Evolutionary conservation across 2,329 filamentous ascomycete genomes (phyloP).

Genomic region (Pseudogymnoascus sp.): DNA sequence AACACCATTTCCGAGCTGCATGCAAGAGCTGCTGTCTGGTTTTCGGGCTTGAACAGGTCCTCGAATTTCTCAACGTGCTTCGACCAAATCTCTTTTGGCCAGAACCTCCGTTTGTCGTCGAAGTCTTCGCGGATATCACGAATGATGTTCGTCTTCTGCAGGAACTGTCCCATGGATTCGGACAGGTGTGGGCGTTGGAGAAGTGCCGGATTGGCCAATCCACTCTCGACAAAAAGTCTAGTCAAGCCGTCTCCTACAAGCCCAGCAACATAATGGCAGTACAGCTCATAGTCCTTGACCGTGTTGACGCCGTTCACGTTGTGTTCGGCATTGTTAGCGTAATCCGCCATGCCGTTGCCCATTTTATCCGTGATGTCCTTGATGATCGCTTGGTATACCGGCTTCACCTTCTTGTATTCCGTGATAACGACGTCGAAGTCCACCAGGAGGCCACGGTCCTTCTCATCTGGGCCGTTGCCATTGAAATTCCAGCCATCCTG

Average conservation of each 20-base stretch:
- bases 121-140: conserved; percentile 84
- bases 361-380: conserved; percentile 84
- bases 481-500: conserved; percentile 80
- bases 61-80: conserved; percentile 82
- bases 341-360: conserved; percentile 96
- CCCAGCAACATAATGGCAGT: conserved; percentile 70
- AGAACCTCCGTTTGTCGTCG: conserved; percentile 77
- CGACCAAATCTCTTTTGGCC: conserved; percentile 88
- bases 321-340: conserved; percentile 70
- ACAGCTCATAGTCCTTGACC: conserved; percentile 8
- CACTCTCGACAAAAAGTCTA: conserved; percentile 73
- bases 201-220: conserved; percentile 74
- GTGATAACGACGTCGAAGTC: conserved; percentile 76
- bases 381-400: conserved; percentile 72
- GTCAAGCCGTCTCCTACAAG: conserved; percentile 89
- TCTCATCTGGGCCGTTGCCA: conserved; percentile 62
- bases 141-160: conserved; percentile 96
- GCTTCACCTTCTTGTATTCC: conserved; percentile 81
- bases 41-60: conserved; percentile 73
- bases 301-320: conserved; percentile 25
- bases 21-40: conserved; percentile 66
- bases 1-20: conserved; percentile 87
- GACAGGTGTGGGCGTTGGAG: conserved; percentile 67
- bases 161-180: conserved; percentile 89
- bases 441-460: conserved; percentile 80